Evolutionary conservation across 768 basidiomycete species (phyloP), one percentile per base, ranked within the genome.

Genomic region (Panaeolus papilionaceus): DNA sequence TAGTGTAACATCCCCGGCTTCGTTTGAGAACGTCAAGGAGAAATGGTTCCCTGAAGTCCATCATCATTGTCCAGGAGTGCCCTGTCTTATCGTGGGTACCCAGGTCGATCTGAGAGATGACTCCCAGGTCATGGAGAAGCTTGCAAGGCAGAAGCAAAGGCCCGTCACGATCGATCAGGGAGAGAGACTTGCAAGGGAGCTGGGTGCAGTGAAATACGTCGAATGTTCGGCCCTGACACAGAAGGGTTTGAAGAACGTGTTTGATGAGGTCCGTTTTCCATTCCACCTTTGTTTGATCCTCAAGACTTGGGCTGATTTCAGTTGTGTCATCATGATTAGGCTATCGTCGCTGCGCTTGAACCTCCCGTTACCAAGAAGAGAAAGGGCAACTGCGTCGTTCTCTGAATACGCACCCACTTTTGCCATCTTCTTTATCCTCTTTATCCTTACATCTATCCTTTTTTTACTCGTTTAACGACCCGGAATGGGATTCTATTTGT

Each of bases 21-120:
- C 95, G 61, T 99, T 98, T 77, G 98, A 99, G 82, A 99, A 99
- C 92, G 97, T 99, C 75, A 99, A 98, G 88, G 98, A 99, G 83
- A 99, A 99, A 80, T 99, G 98, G 98, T 98, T 99, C 88, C 98
- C 98, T 5, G 98, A 99, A 84, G 97, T 99, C 64, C 96, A 96
- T 78, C 98, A 99, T 78, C 98, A 99, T 77, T 99, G 98, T 86
- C 98, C 98, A 16, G 97, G 98, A 62, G 97, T 98, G 67, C 96
- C 97, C 72, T 98, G 97, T 87, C 89, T 99, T 75, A 98, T 99
- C 76, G 97, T 99, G 66, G 98, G 98, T 71, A 99, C 98, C 61
- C 98, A 99, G 83, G 86, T 98, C 77, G 98, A 99, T 87, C 80
- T 99, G 80, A 87, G 97, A 78, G 96, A 98, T 75, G 98, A 99